Evolutionary conservation across 2,329 filamentous ascomycete species (phyloP).

Genomic region (Raffaelea ambrosiae): DNA sequence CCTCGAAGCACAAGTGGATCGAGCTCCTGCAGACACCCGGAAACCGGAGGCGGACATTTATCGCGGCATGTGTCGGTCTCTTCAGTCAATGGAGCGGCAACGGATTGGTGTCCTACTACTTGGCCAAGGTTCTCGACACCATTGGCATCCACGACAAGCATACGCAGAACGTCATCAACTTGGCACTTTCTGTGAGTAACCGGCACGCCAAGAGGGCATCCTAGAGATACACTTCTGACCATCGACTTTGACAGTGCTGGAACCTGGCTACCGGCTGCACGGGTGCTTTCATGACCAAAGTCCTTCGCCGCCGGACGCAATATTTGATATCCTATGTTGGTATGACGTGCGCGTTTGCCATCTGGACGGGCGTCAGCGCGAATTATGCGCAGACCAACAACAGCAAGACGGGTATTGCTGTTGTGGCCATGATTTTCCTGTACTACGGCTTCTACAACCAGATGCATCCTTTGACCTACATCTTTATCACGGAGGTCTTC

Average conservation of each 20-base stretch:
- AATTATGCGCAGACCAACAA: constrained; percentile 17
- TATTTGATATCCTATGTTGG: constrained; percentile 29
- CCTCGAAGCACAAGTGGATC: constrained; percentile 1
- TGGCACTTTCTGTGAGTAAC: neutral
- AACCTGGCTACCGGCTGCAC: neutral
- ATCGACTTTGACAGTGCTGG: neutral
- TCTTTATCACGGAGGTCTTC: constrained; percentile 36
- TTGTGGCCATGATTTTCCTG: constrained; percentile 25
- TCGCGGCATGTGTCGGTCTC: constrained; percentile 11
- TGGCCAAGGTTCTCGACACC: constrained; percentile 3
- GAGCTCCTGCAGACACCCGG: constrained; percentile 3
- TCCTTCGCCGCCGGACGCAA: constrained; percentile 23
- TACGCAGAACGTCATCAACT: constrained; percentile 7
- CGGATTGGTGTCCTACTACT: constrained; percentile 12
- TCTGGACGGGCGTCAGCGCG: constrained; percentile 30
- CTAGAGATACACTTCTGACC: neutral
- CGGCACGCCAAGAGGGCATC: neutral
- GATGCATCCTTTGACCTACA: constrained; percentile 29
- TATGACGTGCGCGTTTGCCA: constrained; percentile 25
- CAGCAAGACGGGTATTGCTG: constrained; percentile 17
- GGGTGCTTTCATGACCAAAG: constrained; percentile 2
- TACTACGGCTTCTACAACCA: constrained; percentile 28
- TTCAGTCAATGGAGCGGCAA: constrained; percentile 14
- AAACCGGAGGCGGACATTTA: constrained; percentile 13
- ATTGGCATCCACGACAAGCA: constrained; percentile 6